These are phyloP conservation scores for Trichoderma endophyticum DNA, from an alignment of 2,329 filamentous ascomycete genomes.

Conservation along the genomic window DNA sequence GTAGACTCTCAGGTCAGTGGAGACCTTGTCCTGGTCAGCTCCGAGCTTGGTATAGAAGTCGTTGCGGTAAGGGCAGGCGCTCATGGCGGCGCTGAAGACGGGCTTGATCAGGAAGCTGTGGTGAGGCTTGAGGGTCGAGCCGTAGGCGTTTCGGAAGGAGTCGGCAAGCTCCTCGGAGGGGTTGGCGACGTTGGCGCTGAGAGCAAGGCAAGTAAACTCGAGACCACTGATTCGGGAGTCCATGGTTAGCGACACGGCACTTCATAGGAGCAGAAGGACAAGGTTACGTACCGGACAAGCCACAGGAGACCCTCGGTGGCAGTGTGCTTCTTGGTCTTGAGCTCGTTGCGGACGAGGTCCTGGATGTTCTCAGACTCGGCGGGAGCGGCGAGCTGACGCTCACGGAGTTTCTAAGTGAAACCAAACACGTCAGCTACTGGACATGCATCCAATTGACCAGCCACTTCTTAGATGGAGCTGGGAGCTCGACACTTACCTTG, in stretches of 20 bases:
- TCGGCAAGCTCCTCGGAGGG: conserved; percentile 70
- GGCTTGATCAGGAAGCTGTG: conserved; percentile 89
- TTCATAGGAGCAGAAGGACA: background rate
- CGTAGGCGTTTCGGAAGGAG: conserved; percentile 86
- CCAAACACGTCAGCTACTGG: conserved; percentile 21
- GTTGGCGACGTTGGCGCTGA: conserved; percentile 72
- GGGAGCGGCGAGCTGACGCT: conserved; percentile 75
- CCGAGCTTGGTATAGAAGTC: conserved; percentile 92
- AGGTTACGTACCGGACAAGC: conserved; percentile 68
- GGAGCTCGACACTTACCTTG: conserved; percentile 64
- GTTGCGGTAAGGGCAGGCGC: conserved; percentile 85
- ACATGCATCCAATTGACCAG: background rate
- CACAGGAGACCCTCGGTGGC: conserved; percentile 89
- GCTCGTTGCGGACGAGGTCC: conserved; percentile 78
- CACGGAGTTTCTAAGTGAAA: conserved; percentile 72
- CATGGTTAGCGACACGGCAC: background rate
- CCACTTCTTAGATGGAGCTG: background rate
- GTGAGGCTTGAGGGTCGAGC: conserved; percentile 82
- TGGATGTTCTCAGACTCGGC: conserved; percentile 80
- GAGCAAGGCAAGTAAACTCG: conserved; percentile 85
- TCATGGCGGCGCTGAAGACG: conserved; percentile 90
- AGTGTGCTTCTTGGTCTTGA: conserved; percentile 83
- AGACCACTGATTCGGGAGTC: conserved; percentile 62
- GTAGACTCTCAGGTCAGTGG: conserved; percentile 65
- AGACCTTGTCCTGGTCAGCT: conserved; percentile 59